Conservation (phyloP, 1,284 basidiomycete genomes). For the Pseudozyma pruni region DNA sequence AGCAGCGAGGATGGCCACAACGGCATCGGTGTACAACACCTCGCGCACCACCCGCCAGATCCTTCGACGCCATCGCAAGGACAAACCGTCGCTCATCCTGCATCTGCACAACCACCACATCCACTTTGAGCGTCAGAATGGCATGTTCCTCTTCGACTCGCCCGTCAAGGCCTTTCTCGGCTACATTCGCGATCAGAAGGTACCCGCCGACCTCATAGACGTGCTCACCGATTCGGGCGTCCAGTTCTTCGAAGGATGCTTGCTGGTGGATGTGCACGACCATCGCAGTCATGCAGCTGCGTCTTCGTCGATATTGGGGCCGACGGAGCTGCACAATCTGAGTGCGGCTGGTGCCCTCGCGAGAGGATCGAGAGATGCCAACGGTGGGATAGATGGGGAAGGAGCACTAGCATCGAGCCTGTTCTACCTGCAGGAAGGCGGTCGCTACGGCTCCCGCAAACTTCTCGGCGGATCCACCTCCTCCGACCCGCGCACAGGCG, state of each 20-base stretch:
- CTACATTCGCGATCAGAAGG: constrained; percentile 59
- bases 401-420: constrained; percentile 32
- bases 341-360: constrained; percentile 5
- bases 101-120: constrained; percentile 62
- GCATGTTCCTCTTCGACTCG: constrained; percentile 62
- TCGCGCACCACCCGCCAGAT: constrained; percentile 65
- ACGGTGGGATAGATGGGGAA: constrained; percentile 1
- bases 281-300: constrained; percentile 50
- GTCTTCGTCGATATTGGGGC: constrained; percentile 12
- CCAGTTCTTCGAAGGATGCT: constrained; percentile 63
- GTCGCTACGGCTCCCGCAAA: constrained; percentile 43
- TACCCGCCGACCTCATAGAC: constrained; percentile 62
- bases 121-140: constrained; percentile 65
- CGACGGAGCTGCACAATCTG: constrained; percentile 28
- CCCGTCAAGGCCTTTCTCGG: constrained; percentile 61
- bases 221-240: constrained; percentile 58
- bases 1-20: constrained; percentile 57
- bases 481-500: constrained; percentile 21
- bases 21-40: constrained; percentile 64
- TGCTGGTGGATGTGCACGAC: constrained; percentile 65
- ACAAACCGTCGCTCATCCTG: constrained; percentile 59
- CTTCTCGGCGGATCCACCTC: constrained; percentile 19
- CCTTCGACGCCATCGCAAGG: constrained; percentile 61
- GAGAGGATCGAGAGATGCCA: neutral
- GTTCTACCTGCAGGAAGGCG: constrained; percentile 57